phyloP scores from a whole-genome alignment of 805 yeast species.

The Debaryomyces tyrocola region DNA sequence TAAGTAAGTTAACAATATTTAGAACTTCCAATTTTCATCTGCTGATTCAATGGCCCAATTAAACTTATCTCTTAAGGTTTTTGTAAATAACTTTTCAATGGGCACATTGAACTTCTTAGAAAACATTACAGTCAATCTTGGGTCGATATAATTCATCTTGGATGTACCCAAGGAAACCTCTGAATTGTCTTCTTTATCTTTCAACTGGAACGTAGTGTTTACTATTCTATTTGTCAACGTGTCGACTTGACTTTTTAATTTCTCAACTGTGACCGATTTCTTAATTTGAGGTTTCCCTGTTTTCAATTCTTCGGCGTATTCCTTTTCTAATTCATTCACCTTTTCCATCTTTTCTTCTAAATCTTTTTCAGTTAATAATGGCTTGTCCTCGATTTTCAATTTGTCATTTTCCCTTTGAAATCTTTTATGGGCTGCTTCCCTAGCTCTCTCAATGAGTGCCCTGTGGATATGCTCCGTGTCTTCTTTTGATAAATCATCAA shows the following conservation, averaged over 20 bases:
- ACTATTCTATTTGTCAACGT: slow-evolving; percentile 69
- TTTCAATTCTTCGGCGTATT: slow-evolving; percentile 57
- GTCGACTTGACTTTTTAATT: slow-evolving; percentile 67
- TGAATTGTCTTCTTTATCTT: slow-evolving; percentile 92
- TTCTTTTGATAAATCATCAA: slow-evolving; percentile 65
- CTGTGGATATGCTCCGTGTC: slow-evolving; percentile 60
- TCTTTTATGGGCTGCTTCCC: slow-evolving; percentile 62
- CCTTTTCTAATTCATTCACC: slow-evolving; percentile 50
- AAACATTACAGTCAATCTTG: slow-evolving; percentile 85
- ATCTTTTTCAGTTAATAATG: slow-evolving; percentile 52
- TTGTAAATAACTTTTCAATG: slow-evolving; percentile 86
- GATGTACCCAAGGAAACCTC: slow-evolving; percentile 92
- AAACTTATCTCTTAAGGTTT: slow-evolving; percentile 88
- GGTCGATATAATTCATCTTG: slow-evolving; percentile 93
- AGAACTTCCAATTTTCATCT: slow-evolving; percentile 86
- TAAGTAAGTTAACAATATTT: slow-evolving; percentile 3
- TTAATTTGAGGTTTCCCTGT: slow-evolving; percentile 60
- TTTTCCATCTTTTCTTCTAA: slow-evolving; percentile 58
- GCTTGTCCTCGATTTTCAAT: slow-evolving; percentile 55
- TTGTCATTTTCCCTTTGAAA: slow-evolving; percentile 79
- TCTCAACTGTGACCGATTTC: slow-evolving; percentile 57
- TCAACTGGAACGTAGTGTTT: slow-evolving; percentile 69
- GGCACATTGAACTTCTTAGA: slow-evolving; percentile 86
- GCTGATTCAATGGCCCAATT: slow-evolving; percentile 94
- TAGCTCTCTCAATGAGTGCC: slow-evolving; percentile 61